Evolutionary conservation across 1,139 yeast species (phyloP).

Genomic region (Yamadazyma blattariae): DNA sequence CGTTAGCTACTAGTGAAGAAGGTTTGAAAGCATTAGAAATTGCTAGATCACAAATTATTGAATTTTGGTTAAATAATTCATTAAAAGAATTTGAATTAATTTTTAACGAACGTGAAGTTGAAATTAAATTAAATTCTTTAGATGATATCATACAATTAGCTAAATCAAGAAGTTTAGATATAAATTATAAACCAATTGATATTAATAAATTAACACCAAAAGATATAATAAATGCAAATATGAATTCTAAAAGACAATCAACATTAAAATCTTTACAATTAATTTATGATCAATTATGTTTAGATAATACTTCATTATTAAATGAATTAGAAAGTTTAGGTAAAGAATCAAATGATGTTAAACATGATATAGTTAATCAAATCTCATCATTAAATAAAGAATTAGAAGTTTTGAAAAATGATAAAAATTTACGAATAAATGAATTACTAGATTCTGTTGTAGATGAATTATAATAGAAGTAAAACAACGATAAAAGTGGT

Average conservation of each 20-base stretch:
- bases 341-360: conserved; percentile 21
- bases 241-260: conserved; percentile 21
- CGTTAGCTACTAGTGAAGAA: conserved; percentile 44
- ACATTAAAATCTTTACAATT: conserved; percentile 29
- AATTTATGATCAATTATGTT: conserved; percentile 36
- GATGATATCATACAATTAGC: conserved; percentile 67
- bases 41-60: conserved; percentile 59
- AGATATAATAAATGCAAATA: conserved; percentile 34
- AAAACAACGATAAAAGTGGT: too few relatives aligned
- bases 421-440: conserved; percentile 20
- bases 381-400: conserved; percentile 26
- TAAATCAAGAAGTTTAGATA: conserved; percentile 23
- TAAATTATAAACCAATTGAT: conserved; percentile 21
- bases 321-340: conserved; percentile 22
- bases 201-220: conserved; percentile 32
- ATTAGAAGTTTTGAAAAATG: conserved; percentile 25
- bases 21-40: conserved; percentile 53
- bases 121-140: conserved; percentile 55
- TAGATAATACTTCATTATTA: conserved; percentile 33
- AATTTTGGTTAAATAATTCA: conserved; percentile 60
- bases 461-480: conserved; percentile 9
- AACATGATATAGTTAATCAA: conserved; percentile 21
- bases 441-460: conserved; percentile 21
- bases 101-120: conserved; percentile 59
- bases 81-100: conserved; percentile 64